Evolutionary conservation across 345 rosid species (phyloP).

Genomic region (Lumnitzera littorea): DNA sequence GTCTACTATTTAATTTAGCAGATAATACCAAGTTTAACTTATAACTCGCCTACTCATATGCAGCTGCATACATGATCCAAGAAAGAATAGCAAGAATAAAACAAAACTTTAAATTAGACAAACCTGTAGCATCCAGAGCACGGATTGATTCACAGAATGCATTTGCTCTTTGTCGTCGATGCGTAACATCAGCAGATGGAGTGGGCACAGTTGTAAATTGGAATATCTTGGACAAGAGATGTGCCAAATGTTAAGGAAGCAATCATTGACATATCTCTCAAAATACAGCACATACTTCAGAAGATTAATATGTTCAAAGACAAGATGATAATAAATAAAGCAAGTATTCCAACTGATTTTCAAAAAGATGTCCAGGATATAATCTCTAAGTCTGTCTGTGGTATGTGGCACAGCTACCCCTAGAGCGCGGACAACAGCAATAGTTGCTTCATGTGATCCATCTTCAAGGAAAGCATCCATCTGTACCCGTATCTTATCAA

Average conservation of each 20-base stretch:
- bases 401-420: slow-evolving; percentile 86
- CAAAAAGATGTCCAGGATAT: slow-evolving; percentile 44
- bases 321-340: neutral
- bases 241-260: slow-evolving; percentile 43
- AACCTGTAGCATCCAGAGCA: slow-evolving; percentile 96
- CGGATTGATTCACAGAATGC: slow-evolving; percentile 92
- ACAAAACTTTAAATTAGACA: slow-evolving; percentile 4
- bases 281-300: neutral
- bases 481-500: slow-evolving; percentile 94
- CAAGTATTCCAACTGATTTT: neutral
- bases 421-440: slow-evolving; percentile 86
- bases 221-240: slow-evolving; percentile 84
- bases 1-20: too few relatives aligned
- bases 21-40: too few relatives aligned
- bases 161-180: slow-evolving; percentile 77
- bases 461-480: slow-evolving; percentile 99
- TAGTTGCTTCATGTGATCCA: slow-evolving; percentile 92
- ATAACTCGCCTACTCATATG: too few relatives aligned
- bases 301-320: neutral
- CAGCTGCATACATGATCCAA: too few relatives aligned
- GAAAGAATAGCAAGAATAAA: too few relatives aligned
- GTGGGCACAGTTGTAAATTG: slow-evolving; percentile 58
- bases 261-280: slow-evolving; percentile 6
- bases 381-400: slow-evolving; percentile 82
- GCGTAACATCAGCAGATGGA: slow-evolving; percentile 55